Percentiles rank a stretch among this genome's conserved stretches.
These are phyloP conservation scores for Epichloe gansuensis DNA, from an alignment of 2,329 filamentous ascomycete species.

Conservation along the genomic window DNA sequence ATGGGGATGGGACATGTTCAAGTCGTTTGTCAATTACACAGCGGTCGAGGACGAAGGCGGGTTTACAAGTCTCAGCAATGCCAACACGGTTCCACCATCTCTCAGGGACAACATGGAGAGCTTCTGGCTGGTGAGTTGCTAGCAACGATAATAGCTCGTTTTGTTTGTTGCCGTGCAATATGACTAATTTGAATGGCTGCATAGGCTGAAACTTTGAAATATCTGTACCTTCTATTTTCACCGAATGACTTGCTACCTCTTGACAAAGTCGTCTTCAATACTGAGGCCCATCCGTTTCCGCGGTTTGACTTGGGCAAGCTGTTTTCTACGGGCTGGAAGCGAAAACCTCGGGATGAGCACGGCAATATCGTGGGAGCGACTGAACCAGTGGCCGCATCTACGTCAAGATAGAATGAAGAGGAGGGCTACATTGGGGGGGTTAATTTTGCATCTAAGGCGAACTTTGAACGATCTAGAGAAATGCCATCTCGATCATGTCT, in stretches of 20 bases:
- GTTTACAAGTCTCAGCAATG: slow-evolving; percentile 71
- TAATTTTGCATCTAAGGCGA: not conserved
- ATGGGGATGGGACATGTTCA: slow-evolving; percentile 99
- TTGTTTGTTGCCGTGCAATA: not conserved
- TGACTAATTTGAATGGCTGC: slow-evolving; percentile 2
- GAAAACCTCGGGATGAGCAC: slow-evolving; percentile 45
- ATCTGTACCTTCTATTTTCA: slow-evolving; percentile 91
- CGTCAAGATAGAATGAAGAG: not conserved
- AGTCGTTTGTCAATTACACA: slow-evolving; percentile 76
- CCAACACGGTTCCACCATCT: slow-evolving; percentile 55
- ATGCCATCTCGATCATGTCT: not conserved
- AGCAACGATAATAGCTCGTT: not conserved
- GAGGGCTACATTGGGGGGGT: not conserved
- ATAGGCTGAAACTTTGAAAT: slow-evolving; percentile 91
- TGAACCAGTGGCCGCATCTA: not conserved
- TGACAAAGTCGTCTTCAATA: slow-evolving; percentile 84
- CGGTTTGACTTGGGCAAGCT: slow-evolving; percentile 68
- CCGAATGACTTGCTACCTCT: slow-evolving; percentile 70
- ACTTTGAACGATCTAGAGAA: not conserved
- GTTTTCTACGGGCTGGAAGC: slow-evolving; percentile 70
- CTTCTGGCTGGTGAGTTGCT: slow-evolving; percentile 73
- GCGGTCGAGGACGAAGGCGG: slow-evolving; percentile 64
- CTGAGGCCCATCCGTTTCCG: slow-evolving; percentile 84
- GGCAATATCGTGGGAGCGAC: slow-evolving; percentile 23
- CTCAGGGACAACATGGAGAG: slow-evolving; percentile 92